Percentiles rank a stretch among this genome's conserved stretches.
phyloP scores from a whole-genome alignment of 805 yeast genomes.

The Cyberlindnera maclurae region DNA sequence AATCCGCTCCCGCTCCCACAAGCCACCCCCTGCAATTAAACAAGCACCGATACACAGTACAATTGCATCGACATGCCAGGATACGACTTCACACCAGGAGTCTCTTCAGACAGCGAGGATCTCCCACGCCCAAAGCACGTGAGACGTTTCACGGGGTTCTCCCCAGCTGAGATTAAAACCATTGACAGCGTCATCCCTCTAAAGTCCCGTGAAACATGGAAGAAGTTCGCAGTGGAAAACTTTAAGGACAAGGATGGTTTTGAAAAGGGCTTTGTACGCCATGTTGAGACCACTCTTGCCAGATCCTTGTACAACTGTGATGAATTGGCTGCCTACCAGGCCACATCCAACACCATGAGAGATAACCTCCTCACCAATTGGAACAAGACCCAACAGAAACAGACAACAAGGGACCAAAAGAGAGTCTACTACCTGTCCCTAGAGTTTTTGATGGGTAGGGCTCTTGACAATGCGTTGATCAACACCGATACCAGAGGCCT shows the following conservation, averaged over 20 bases:
- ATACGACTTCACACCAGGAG: slow-evolving; percentile 2
- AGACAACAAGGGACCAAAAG: slow-evolving; percentile 76
- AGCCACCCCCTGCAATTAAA: neutral
- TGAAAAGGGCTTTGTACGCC: slow-evolving; percentile 64
- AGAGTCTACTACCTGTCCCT: slow-evolving; percentile 80
- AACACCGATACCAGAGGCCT: slow-evolving; percentile 63
- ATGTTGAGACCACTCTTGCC: slow-evolving; percentile 89
- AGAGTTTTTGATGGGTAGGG: slow-evolving; percentile 92
- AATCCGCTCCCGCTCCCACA: neutral
- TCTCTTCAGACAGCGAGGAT: slow-evolving; percentile 6
- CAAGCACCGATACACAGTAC: neutral
- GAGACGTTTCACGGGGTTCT: slow-evolving; percentile 83
- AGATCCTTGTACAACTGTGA: slow-evolving; percentile 90
- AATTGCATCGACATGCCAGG: neutral
- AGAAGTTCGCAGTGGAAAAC: slow-evolving; percentile 52
- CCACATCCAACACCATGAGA: slow-evolving; percentile 70
- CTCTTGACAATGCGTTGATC: slow-evolving; percentile 88
- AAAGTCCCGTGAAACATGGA: slow-evolving; percentile 72
- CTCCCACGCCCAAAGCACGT: slow-evolving; percentile 39
- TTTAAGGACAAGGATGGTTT: slow-evolving; percentile 44
- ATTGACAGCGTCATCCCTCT: slow-evolving; percentile 79
- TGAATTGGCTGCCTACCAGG: slow-evolving; percentile 86
- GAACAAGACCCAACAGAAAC: slow-evolving; percentile 90
- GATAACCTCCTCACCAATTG: slow-evolving; percentile 79
- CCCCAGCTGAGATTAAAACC: slow-evolving; percentile 81